Conservation (phyloP, 108 stramenopile genomes). For the Nitzschia putrida region DNA sequence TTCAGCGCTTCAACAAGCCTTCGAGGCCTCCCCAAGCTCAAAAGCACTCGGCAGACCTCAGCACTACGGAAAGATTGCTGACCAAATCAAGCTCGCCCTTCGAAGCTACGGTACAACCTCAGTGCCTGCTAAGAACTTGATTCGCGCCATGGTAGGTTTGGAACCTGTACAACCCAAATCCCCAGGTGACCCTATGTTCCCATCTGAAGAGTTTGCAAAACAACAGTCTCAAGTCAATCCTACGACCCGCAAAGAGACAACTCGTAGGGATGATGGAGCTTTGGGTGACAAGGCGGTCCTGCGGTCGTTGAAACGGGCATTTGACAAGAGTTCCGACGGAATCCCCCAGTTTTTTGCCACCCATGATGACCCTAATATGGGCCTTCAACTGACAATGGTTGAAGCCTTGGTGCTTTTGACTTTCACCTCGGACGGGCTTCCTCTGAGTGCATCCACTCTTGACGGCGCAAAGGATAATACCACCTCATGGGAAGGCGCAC, state of each 20-base stretch:
- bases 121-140: conserved; percentile 33
- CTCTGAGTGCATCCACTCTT: conserved; percentile 6
- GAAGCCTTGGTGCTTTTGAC: conserved; percentile 23
- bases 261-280: conserved; percentile 22
- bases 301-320: conserved; percentile 26
- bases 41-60: conserved; percentile 1
- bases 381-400: conserved; percentile 37
- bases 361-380: conserved; percentile 13
- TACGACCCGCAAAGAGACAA: conserved; percentile 1
- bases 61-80: conserved; percentile 22
- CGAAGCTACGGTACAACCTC: conserved; percentile 1
- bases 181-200: conserved; percentile 17
- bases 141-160: conserved; percentile 34
- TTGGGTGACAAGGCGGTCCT: conserved; percentile 37
- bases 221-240: neutral
- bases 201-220: conserved; percentile 8
- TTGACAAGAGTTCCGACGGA: conserved; percentile 18
- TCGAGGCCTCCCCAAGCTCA: conserved; percentile 8
- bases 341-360: conserved; percentile 10
- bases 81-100: conserved; percentile 25
- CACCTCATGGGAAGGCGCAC: neutral
- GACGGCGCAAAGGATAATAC: neutral
- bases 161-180: conserved; percentile 14
- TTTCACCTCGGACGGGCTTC: conserved; percentile 33
- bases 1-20: conserved; percentile 43